A percentile compares a stretch with the other conserved stretches of the same genome.
phyloP scores from a whole-genome alignment of 331 rosid species.

The Quercus lobata region DNA sequence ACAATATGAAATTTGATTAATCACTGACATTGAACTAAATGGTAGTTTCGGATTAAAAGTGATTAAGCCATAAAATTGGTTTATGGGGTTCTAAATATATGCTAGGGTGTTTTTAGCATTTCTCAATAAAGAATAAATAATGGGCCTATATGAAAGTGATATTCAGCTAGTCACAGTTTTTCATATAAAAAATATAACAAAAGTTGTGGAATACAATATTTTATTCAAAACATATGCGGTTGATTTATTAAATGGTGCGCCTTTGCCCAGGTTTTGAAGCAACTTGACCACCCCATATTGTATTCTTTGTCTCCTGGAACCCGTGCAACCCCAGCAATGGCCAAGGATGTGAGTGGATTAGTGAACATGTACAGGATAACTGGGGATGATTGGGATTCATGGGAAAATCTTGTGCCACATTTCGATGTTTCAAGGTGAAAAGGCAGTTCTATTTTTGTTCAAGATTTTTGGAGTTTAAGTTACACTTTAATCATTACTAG shows the following conservation, averaged over 20 bases:
- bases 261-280: conserved; percentile 57
- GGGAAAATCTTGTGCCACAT: conserved; percentile 52
- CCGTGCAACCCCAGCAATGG: no score
- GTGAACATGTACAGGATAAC: conserved; percentile 91
- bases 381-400: conserved; percentile 93
- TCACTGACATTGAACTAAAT: no score
- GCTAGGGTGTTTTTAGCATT: no score
- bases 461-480: neutral
- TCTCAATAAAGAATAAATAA: no score
- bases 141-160: no score
- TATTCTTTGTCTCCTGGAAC: no score
- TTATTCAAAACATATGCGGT: neutral
- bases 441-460: neutral
- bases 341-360: conserved; percentile 24
- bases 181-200: no score
- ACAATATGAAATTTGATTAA: no score
- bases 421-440: conserved; percentile 35
- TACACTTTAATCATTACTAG: neutral
- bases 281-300: conserved; percentile 29
- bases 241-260: conserved; percentile 9
- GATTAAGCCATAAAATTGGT: no score
- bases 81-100: no score
- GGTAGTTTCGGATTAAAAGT: no score
- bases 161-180: no score
- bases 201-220: neutral